A percentile compares a stretch with the other conserved stretches of the same genome.
Conservation (phyloP, 169 alveolate genomes). For the Plasmodium coatneyi region DNA sequence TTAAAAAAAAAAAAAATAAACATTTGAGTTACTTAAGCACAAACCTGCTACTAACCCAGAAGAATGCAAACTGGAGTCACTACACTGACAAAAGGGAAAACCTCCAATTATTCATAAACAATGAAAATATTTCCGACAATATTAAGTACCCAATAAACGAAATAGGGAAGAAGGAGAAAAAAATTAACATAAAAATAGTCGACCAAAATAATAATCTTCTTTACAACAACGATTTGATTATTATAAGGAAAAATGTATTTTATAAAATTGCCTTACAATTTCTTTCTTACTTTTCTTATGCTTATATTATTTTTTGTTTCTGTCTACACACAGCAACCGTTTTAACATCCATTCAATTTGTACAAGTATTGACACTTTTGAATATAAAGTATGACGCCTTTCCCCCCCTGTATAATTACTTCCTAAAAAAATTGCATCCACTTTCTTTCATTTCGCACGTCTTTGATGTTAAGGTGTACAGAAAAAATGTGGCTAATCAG, state of each 20-base stretch:
- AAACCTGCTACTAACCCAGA: constrained; percentile 1
- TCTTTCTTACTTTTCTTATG: constrained; percentile 34
- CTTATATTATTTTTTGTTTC: constrained; percentile 8
- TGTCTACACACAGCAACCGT: constrained; percentile 2
- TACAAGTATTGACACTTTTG: constrained; percentile 47
- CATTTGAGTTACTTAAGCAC: neutral
- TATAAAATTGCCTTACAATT: constrained; percentile 13
- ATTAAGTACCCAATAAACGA: constrained; percentile 17
- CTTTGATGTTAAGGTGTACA: constrained; percentile 5
- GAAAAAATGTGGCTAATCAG: neutral
- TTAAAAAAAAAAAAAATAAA: constrained; percentile 19
- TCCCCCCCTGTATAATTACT: constrained; percentile 31
- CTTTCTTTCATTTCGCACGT: constrained; percentile 30
- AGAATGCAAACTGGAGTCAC: too few relatives aligned
- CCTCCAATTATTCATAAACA: constrained; percentile 21
- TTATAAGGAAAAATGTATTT: constrained; percentile 34
- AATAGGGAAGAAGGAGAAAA: constrained; percentile 35
- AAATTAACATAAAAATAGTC: constrained; percentile 23
- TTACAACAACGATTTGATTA: constrained; percentile 4
- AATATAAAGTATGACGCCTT: constrained; percentile 20
- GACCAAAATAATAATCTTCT: neutral
- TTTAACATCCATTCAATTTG: constrained; percentile 11
- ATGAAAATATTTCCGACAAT: neutral
- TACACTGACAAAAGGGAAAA: neutral
- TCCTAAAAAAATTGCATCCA: constrained; percentile 3